Conservation (phyloP, 768 basidiomycete genomes). For the Chalciporus piperatus region DNA sequence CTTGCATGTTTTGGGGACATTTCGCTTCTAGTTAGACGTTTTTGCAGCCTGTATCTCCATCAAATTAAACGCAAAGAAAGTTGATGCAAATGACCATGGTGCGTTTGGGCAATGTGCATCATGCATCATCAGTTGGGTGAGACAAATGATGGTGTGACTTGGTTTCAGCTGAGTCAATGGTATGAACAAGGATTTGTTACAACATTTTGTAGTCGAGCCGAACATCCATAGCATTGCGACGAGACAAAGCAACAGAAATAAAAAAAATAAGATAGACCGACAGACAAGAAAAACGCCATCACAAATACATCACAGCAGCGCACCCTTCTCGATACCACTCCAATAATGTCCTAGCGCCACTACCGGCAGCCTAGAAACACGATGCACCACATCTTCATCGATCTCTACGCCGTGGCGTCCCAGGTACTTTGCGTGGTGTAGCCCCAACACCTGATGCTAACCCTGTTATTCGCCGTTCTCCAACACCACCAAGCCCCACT, state of each 20-base stretch:
- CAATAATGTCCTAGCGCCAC: neutral
- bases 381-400: slow-evolving; percentile 18
- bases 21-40: neutral
- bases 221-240: slow-evolving; percentile 30
- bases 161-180: neutral
- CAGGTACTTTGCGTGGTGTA: slow-evolving; percentile 55
- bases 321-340: neutral
- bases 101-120: too few species aligned
- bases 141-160: too few species aligned
- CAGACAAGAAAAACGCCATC: slow-evolving; percentile 12
- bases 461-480: slow-evolving; percentile 56
- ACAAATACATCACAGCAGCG: slow-evolving; percentile 26
- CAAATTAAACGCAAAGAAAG: neutral
- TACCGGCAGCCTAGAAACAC: neutral
- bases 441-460: slow-evolving; percentile 41
- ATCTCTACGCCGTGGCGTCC: slow-evolving; percentile 51
- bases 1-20: neutral
- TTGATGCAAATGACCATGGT: neutral
- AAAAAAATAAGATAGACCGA: slow-evolving; percentile 31
- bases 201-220: slow-evolving; percentile 9
- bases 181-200: neutral
- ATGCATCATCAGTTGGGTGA: neutral
- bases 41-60: neutral
- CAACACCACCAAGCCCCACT: slow-evolving; percentile 45
- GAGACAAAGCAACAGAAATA: slow-evolving; percentile 31